A percentile compares a stretch with the other conserved stretches of the same genome.
Evolutionary conservation across 2,329 filamentous ascomycete genomes (phyloP).

Genomic region (Ceratocystis cubensis): DNA sequence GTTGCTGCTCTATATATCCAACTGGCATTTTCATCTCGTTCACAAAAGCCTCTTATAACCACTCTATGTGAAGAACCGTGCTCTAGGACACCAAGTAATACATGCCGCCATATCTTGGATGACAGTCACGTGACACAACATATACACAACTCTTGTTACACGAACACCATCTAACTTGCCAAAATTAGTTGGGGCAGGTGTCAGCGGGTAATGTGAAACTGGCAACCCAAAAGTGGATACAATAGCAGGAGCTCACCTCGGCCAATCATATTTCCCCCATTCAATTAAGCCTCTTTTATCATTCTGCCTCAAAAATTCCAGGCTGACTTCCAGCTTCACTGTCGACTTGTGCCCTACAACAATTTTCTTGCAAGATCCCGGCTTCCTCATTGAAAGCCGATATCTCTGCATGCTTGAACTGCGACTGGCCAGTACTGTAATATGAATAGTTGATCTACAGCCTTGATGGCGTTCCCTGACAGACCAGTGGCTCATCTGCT

Average conservation of each 20-base stretch:
- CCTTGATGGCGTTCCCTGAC: slow-evolving; percentile 35
- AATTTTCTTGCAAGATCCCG: not conserved
- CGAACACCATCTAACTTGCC: not conserved
- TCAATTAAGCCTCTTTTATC: not conserved
- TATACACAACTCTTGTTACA: not conserved
- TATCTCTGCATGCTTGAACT: not conserved
- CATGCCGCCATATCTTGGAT: not conserved
- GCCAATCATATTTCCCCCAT: not conserved
- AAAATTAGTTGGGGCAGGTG: not conserved
- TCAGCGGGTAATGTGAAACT: not conserved
- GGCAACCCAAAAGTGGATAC: not conserved
- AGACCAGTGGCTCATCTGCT: slow-evolving; percentile 43
- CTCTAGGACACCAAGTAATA: too few species aligned
- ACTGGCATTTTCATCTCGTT: not conserved
- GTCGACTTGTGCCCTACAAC: not conserved
- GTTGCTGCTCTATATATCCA: not conserved
- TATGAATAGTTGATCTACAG: slow-evolving; percentile 5
- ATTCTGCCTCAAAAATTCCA: not conserved
- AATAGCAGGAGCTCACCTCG: not conserved
- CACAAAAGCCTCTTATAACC: not conserved
- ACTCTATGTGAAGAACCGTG: not conserved
- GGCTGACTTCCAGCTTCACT: not conserved
- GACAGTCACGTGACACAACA: slow-evolving; percentile 1
- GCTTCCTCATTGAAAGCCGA: not conserved
- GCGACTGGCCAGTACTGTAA: not conserved